Base-by-base conservation (phyloP, 257 asterid species). In the Solanum tarapatanum region DNA sequence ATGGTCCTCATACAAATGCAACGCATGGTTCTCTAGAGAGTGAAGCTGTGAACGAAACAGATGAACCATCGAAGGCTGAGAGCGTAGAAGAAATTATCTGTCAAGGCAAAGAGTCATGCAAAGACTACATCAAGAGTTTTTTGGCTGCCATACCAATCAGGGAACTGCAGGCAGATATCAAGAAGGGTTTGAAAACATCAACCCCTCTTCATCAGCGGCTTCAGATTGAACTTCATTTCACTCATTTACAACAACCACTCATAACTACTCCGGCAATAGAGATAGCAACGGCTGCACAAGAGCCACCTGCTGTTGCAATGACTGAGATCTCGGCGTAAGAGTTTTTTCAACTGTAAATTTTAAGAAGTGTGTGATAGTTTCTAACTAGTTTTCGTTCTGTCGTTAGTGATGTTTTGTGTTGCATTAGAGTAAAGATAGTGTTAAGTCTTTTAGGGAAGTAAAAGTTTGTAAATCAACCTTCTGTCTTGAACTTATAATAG, bases 81-180 rank as follows among this genome's bases (percentile, higher is more conserved):
- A 83, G 58, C 19, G 91, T 90, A 85, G 95, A 92, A 85, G 93
- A 88, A 90, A 90, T 93, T 17, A 86, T 95, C 23, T 95, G 93
- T 88, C 92, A 66, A 89, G 99, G 99, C 64, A 95, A 94, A 91
- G 96, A 92, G 88, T 89, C 95, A 2, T 97, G 98, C 95, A 95
- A 93, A 88, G 98, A 93, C 89, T 97, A 97, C 90, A 93, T 97
- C 70, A 97, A 95, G 92, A 93, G 90, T 87, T 97, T 97, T 92
- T 91, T 97, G 92, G 98, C 99, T 58, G 98, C 99, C 1, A 97
- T 97, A 83, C 99, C 99, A 0, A 94, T 95, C 32, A 93, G 99
- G 84, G 99, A 97, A 89, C 93, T 97, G 69, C 94, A 94, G 90
- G 93, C 91, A 11, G 98, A 97, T 89, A 92, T 94, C 82, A 95